Evolutionary conservation across 768 basidiomycete genomes (phyloP).

Genomic region (Tephrocybe rancida): DNA sequence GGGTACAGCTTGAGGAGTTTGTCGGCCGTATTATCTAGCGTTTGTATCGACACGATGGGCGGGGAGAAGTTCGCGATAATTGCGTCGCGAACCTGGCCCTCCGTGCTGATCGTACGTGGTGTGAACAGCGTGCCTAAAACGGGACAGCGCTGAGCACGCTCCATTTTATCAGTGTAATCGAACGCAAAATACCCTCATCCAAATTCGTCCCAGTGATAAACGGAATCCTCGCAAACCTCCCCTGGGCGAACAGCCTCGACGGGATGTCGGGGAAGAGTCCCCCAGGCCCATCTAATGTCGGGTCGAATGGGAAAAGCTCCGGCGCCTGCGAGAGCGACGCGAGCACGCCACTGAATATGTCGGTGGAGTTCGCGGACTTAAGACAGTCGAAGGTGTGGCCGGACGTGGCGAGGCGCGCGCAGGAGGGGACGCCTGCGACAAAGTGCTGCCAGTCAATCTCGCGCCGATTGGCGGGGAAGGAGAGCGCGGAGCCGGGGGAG

Average conservation of each 20-base stretch:
- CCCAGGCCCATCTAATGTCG: conserved; percentile 40
- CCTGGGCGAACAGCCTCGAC: conserved; percentile 30
- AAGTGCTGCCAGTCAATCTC: conserved; percentile 31
- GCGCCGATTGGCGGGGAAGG: conserved; percentile 27
- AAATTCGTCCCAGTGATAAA: conserved; percentile 46
- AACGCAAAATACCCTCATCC: conserved; percentile 41
- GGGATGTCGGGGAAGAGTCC: conserved; percentile 42
- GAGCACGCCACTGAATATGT: conserved; percentile 29
- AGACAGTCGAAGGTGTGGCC: conserved; percentile 34
- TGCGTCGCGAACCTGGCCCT: conserved; percentile 16
- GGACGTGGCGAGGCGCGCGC: conserved; percentile 24
- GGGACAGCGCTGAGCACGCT: not conserved
- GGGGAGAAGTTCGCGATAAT: conserved; percentile 28
- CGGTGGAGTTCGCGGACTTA: conserved; percentile 26
- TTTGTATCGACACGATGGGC: conserved; percentile 21
- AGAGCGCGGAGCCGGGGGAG: conserved; percentile 31
- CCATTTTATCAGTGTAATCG: not conserved
- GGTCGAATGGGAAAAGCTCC: conserved; percentile 34
- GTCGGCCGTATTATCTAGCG: conserved; percentile 19
- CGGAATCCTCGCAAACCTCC: conserved; percentile 39
- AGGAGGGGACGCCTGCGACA: conserved; percentile 29
- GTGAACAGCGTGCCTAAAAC: conserved; percentile 34
- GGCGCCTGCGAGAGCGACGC: conserved; percentile 20
- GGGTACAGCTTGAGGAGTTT: conserved; percentile 42
- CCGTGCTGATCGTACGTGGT: conserved; percentile 21